Percentiles rank a stretch among this genome's conserved stretches.
Evolutionary conservation across 768 basidiomycete species (phyloP).

Genomic region (Boletus insuetus): DNA sequence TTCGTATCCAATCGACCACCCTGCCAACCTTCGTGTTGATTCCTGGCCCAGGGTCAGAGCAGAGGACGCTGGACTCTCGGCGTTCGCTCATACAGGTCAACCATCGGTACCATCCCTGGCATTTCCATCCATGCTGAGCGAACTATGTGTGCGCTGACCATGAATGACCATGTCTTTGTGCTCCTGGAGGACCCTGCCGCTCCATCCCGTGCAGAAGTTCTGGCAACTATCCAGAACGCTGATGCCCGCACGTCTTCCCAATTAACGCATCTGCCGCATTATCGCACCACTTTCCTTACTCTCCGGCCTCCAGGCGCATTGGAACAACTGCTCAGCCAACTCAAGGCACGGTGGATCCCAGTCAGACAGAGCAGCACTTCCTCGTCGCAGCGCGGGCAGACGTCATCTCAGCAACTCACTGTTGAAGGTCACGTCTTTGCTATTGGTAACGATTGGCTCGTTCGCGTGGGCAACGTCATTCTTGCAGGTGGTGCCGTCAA

Average conservation of each 20-base stretch:
- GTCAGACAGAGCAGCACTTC: slow-evolving; percentile 50
- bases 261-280: slow-evolving; percentile 47
- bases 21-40: slow-evolving; percentile 13
- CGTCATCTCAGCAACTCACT: slow-evolving; percentile 58
- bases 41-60: slow-evolving; percentile 47
- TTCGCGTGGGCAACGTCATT: slow-evolving; percentile 75
- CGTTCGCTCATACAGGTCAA: slow-evolving; percentile 72
- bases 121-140: slow-evolving; percentile 55
- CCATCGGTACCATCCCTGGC: slow-evolving; percentile 55
- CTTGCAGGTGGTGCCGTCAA: slow-evolving; percentile 71
- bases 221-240: slow-evolving; percentile 20
- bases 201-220: slow-evolving; percentile 62
- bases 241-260: slow-evolving; percentile 16
- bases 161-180: slow-evolving; percentile 80
- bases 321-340: slow-evolving; percentile 70
- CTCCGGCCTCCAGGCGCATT: slow-evolving; percentile 70
- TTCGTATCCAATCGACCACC: slow-evolving; percentile 25
- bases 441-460: slow-evolving; percentile 80
- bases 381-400: slow-evolving; percentile 44
- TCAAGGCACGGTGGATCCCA: slow-evolving; percentile 74
- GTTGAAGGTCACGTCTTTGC: slow-evolving; percentile 74
- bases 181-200: slow-evolving; percentile 73
- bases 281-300: slow-evolving; percentile 74
- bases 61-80: slow-evolving; percentile 68
- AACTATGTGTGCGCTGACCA: slow-evolving; percentile 71